These are phyloP conservation scores for Tetrapisispora iriomotensis DNA, from an alignment of 805 yeast species.

Conservation along the genomic window DNA sequence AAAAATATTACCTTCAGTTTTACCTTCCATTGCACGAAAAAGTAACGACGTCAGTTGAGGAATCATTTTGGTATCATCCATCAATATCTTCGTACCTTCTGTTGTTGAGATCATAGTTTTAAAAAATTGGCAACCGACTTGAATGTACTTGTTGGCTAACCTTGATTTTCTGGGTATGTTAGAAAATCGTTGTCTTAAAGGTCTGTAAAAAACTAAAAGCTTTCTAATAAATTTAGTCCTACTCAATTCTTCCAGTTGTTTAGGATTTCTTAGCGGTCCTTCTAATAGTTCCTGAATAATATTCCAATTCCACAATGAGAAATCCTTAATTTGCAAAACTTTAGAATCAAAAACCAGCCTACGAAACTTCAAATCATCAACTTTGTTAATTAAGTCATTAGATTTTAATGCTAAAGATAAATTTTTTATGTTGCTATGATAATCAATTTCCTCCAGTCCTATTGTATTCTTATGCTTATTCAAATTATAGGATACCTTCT, in stretches of 20 bases:
- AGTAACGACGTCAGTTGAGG: slow-evolving; percentile 86
- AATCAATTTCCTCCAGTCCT: slow-evolving; percentile 26
- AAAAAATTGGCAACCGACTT: slow-evolving; percentile 68
- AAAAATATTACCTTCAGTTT: slow-evolving; percentile 55
- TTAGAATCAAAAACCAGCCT: slow-evolving; percentile 55
- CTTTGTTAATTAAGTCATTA: slow-evolving; percentile 19
- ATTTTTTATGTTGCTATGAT: slow-evolving; percentile 14
- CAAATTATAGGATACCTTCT: slow-evolving; percentile 33
- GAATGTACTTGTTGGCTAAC: slow-evolving; percentile 46
- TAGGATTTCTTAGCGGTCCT: slow-evolving; percentile 72
- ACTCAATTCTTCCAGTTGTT: slow-evolving; percentile 64
- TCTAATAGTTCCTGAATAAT: slow-evolving; percentile 58
- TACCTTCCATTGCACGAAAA: slow-evolving; percentile 33
- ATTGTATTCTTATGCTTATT: slow-evolving; percentile 31
- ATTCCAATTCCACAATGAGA: slow-evolving; percentile 81
- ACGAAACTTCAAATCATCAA: slow-evolving; percentile 62
- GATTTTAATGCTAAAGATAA: slow-evolving; percentile 19
- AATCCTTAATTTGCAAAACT: slow-evolving; percentile 71
- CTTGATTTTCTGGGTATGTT: slow-evolving; percentile 38
- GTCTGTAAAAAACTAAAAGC: slow-evolving; percentile 77
- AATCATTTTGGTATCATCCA: slow-evolving; percentile 58
- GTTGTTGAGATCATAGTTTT: slow-evolving; percentile 50
- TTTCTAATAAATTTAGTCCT: slow-evolving; percentile 81
- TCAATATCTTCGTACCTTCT: slow-evolving; percentile 58
- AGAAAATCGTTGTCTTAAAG: slow-evolving; percentile 77